Evolutionary conservation across 2,329 filamentous ascomycete species (phyloP), one percentile per base, ranked within the genome.

Genomic region (Exutisphaerella laricina): DNA sequence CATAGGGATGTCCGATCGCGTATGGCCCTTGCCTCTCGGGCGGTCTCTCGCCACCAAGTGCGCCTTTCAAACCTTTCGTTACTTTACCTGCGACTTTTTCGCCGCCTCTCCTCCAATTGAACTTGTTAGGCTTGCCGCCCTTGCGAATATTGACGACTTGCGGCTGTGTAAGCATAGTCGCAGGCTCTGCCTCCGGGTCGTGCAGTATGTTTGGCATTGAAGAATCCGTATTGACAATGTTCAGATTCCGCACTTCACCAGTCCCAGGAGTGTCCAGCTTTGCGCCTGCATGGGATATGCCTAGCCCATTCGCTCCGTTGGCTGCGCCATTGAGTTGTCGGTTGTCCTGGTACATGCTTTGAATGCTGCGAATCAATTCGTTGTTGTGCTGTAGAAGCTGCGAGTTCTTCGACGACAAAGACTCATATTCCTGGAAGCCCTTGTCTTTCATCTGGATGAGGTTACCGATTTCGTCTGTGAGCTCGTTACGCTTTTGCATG

Each of bases 21-120:
- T 62, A 58, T 12, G 51, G 51, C 5, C 54, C 57, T 37, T 51
- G 39, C 5, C 53, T 45, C 22, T 48, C 43, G 28, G 45, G 45
- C 32, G 54, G 47, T 33, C 53, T 37, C 10, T 58, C 57, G 38
- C 67, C 67, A 53, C 82, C 84, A 46, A 96, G 94, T 4, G 89
- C 89, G 41, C 88, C 86, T 66, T 94, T 95, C 64, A 97, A 81
- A 39, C 89, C 88, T 70, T 96, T 96, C 48, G 85, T 85, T 39
- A 97, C 85, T 60, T 89, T 90, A 66, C 96, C 94, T 20, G 89
- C 89, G 57, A 97, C 83, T 43, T 86, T 89, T 67, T 94, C 90
- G 28, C 87, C 87, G 28, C 88, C 88, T 72, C 94, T 95, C 75
- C 96, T 95, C 89, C 92, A 97, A 69, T 95, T 95, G 69, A 96